Evolutionary conservation across 768 basidiomycete genomes (phyloP).

Genomic region (Pisolithus tinctorius): DNA sequence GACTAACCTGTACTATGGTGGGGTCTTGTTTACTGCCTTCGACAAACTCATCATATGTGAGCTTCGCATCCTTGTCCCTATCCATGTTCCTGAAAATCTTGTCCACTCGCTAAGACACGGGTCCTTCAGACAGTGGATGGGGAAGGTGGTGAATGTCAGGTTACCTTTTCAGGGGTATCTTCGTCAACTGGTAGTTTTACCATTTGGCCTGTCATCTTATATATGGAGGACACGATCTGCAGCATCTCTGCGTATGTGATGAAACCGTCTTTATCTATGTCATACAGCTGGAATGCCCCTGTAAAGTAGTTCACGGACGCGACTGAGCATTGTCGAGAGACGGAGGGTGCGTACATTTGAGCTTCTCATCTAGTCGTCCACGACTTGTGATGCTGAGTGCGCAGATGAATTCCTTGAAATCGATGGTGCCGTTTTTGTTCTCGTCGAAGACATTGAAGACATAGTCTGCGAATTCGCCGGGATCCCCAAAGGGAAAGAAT

Average conservation of each 20-base stretch:
- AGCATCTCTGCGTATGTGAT: slow-evolving; percentile 99
- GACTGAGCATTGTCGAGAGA: slow-evolving; percentile 8
- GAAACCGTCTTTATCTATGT: slow-evolving; percentile 95
- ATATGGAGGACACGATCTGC: slow-evolving; percentile 94
- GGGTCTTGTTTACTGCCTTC: slow-evolving; percentile 99
- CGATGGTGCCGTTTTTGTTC: slow-evolving; percentile 94
- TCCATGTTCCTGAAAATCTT: slow-evolving; percentile 99
- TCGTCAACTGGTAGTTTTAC: slow-evolving; percentile 97
- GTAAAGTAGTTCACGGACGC: slow-evolving; percentile 13
- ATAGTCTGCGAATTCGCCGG: slow-evolving; percentile 92
- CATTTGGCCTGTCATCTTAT: slow-evolving; percentile 99
- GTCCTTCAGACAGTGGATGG: slow-evolving; percentile 9
- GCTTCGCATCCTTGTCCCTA: slow-evolving; percentile 83
- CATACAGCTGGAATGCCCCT: slow-evolving; percentile 99
- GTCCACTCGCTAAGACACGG: slow-evolving; percentile 72
- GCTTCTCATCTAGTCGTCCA: slow-evolving; percentile 93
- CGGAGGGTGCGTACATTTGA: slow-evolving; percentile 68
- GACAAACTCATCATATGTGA: slow-evolving; percentile 96
- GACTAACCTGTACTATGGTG: slow-evolving; percentile 89
- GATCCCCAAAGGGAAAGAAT: slow-evolving; percentile 99
- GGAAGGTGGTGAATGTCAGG: slow-evolving; percentile 8
- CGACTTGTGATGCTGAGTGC: slow-evolving; percentile 93
- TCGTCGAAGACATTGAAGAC: slow-evolving; percentile 98
- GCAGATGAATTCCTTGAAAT: slow-evolving; percentile 99
- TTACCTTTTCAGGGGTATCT: slow-evolving; percentile 98